Conservation (phyloP, 805 yeast genomes). For the Nadsonia fulvescens region DNA sequence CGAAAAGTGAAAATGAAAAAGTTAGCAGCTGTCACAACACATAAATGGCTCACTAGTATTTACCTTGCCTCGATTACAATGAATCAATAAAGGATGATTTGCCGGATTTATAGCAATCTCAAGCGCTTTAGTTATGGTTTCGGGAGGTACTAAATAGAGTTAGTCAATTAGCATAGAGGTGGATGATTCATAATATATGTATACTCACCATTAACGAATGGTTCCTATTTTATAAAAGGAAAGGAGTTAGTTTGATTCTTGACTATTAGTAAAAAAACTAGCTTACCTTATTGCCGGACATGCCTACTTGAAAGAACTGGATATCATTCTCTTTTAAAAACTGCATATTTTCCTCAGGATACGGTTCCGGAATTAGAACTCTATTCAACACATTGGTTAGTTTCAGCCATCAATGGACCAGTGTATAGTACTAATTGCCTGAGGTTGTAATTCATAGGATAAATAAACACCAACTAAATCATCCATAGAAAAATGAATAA, state of each 20-base stretch:
- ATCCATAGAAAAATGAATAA: no score
- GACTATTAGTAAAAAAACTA: conserved; percentile 1
- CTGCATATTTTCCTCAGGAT: conserved; percentile 57
- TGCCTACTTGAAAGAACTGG: conserved; percentile 66
- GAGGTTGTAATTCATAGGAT: no score
- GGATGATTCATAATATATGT: background rate
- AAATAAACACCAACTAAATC: no score
- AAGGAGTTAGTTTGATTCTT: no score
- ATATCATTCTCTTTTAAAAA: conserved; percentile 48
- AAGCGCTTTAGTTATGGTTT: conserved; percentile 60
- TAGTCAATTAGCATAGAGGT: no score
- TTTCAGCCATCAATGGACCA: no score
- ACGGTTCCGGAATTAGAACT: conserved; percentile 80
- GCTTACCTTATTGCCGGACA: conserved; percentile 65
- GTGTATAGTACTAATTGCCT: no score
- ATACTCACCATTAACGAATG: conserved; percentile 56
- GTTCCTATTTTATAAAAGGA: no score
- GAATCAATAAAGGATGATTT: conserved; percentile 83
- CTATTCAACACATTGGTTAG: no score
- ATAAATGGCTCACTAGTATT: no score
- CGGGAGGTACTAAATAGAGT: conserved; percentile 29
- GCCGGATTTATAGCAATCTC: conserved; percentile 65
- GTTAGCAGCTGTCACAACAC: no score
- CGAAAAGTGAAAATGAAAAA: no score
- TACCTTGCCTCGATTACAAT: conserved; percentile 94